phyloP scores from a whole-genome alignment of 495 filamentous ascomycete species.

The Aspergillus mulundensis region DNA sequence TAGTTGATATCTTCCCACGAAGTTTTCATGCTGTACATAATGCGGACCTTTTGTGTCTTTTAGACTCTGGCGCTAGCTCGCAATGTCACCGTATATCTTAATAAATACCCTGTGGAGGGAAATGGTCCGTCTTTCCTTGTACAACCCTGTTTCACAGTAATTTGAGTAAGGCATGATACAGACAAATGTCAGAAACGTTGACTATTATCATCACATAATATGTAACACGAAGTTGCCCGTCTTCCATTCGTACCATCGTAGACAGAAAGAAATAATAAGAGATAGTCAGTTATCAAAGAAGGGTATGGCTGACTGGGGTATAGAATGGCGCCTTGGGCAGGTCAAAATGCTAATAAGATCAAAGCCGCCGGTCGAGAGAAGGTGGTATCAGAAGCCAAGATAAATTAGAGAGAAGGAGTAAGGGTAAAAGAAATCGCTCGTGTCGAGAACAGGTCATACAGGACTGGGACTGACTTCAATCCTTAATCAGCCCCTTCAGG shows the following conservation, averaged over 20 bases:
- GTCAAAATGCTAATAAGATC: neutral
- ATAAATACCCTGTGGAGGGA: constrained; percentile 1
- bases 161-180: neutral
- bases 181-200: neutral
- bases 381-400: neutral
- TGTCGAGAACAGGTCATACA: neutral
- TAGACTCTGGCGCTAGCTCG: constrained; percentile 13
- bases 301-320: neutral
- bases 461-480: neutral
- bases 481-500: constrained; percentile 24
- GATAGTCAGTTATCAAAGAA: neutral
- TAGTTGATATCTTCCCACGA: neutral
- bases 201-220: neutral
- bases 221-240: neutral
- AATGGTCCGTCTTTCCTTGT: neutral
- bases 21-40: constrained; percentile 1
- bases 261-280: neutral
- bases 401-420: neutral
- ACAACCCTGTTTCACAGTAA: neutral
- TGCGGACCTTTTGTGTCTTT: constrained; percentile 7
- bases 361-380: neutral
- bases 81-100: constrained; percentile 4
- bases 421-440: neutral
- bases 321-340: neutral
- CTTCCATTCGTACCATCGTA: neutral